Conservation (phyloP, 768 basidiomycete species). For the Rhizopogon vinicolor region DNA sequence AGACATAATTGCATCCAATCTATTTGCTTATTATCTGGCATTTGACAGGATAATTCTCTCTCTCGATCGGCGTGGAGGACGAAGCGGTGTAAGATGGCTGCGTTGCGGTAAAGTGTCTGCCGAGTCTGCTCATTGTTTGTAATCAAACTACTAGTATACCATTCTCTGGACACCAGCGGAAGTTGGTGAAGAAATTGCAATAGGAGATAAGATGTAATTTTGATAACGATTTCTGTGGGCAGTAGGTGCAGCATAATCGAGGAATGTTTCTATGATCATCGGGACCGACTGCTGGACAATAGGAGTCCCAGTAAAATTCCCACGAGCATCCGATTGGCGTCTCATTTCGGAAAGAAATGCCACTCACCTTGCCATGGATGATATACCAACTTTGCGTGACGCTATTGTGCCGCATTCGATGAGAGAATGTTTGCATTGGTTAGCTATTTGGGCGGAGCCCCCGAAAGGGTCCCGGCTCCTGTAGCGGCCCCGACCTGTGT, state of each 20-base stretch:
- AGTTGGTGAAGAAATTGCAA: conserved; percentile 36
- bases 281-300: too few species aligned
- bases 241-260: conserved; percentile 36
- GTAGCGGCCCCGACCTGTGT: too few species aligned
- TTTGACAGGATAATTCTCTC: conserved; percentile 25
- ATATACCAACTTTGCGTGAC: too few species aligned
- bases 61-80: conserved; percentile 29
- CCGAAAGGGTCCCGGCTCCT: too few species aligned
- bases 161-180: conserved; percentile 36
- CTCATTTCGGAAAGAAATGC: too few species aligned
- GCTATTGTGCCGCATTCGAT: too few species aligned
- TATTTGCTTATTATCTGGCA: conserved; percentile 21
- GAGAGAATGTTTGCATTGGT: too few species aligned
- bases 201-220: conserved; percentile 46
- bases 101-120: conserved; percentile 48
- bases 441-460: too few species aligned
- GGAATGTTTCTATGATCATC: too few species aligned
- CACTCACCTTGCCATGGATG: too few species aligned
- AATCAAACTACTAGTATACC: conserved; percentile 47
- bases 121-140: conserved; percentile 31
- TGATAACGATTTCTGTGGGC: conserved; percentile 53
- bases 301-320: too few species aligned
- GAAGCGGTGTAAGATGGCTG: conserved; percentile 49
- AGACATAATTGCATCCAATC: conserved; percentile 63
- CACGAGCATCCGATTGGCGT: too few species aligned